These are phyloP conservation scores for Ophiostoma sp. DNA, from an alignment of 2,329 filamentous ascomycete genomes.

Conservation along the genomic window DNA sequence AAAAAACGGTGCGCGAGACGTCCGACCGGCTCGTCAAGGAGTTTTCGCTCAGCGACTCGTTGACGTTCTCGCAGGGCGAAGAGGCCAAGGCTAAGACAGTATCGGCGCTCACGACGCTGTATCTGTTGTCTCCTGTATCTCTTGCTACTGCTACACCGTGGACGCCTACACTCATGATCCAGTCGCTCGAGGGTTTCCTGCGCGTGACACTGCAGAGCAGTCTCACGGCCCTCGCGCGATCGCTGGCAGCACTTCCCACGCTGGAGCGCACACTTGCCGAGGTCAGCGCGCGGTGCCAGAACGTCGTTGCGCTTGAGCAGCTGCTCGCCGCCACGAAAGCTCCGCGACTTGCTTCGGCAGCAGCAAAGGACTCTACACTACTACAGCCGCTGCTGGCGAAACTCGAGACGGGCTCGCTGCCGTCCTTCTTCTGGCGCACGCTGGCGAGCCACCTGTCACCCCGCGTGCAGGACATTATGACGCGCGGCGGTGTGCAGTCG, in stretches of 20 bases:
- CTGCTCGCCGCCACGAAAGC: slow-evolving; percentile 65
- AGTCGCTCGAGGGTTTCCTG: slow-evolving; percentile 74
- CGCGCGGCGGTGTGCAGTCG: slow-evolving; percentile 75
- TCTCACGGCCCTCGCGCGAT: slow-evolving; percentile 65
- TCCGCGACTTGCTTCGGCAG: slow-evolving; percentile 46
- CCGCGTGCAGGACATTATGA: slow-evolving; percentile 78
- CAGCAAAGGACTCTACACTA: slow-evolving; percentile 44
- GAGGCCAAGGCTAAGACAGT: slow-evolving; percentile 59
- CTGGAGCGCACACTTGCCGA: slow-evolving; percentile 78
- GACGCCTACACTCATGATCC: slow-evolving; percentile 66
- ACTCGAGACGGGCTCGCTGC: slow-evolving; percentile 82
- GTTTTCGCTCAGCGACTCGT: slow-evolving; percentile 63
- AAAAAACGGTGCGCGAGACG: slow-evolving; percentile 64
- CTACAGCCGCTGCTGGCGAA: slow-evolving; percentile 66
- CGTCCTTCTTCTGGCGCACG: slow-evolving; percentile 90
- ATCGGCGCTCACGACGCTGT: slow-evolving; percentile 70
- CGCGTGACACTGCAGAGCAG: slow-evolving; percentile 75
- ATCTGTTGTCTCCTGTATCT: slow-evolving; percentile 68
- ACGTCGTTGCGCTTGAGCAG: slow-evolving; percentile 79
- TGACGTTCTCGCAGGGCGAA: slow-evolving; percentile 61
- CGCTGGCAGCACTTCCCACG: slow-evolving; percentile 71
- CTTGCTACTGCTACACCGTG: slow-evolving; percentile 36
- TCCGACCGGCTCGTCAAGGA: slow-evolving; percentile 77
- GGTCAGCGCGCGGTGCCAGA: slow-evolving; percentile 78
- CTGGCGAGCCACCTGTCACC: slow-evolving; percentile 71